Evolutionary conservation across 2,329 filamentous ascomycete species (phyloP), one percentile per base, ranked within the genome.

Genomic region (Claviceps sp.): DNA sequence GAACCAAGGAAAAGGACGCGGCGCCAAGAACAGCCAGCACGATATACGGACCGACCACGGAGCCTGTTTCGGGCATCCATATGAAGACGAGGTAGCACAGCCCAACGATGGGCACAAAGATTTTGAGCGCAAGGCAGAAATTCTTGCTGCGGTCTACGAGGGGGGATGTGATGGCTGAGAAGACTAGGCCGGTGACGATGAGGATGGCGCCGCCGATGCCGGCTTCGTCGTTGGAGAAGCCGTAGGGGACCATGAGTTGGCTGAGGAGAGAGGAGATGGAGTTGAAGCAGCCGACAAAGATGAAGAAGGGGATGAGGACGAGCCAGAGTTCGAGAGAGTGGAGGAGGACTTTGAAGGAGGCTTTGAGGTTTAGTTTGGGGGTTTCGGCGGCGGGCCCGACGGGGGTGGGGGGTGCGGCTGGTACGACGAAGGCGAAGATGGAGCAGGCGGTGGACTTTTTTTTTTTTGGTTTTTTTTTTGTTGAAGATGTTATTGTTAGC

Each of bases 221-320:
- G 22, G 91, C 87, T 52, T 95, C 77, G 57, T 85, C 84, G 64
- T 95, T 85, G 53, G 72, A 78, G 76, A 88, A 95, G 60, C 81
- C 86, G 69, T 96, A 91, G 0, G 93, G 93, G 40, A 79, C 73
- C 56, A 97, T 78, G 64, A 97, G 87, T 64, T 96, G 91, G 71
- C 91, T 95, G 9, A 97, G 76, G 1, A 97, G 79, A 1, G 86
- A 86, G 48, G 89, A 94, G 58, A 90, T 74, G 58, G 85, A 85
- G 75, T 97, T 97, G 81, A 98, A 98, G 71, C 93, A 84, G 60
- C 86, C 89, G 55, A 95, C 87, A 66, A 89, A 95, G 60, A 90
- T 68, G 57, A 79, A 71, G 69, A 91, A 97, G n/a, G 90, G 84
- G 54, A 90, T 61, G 55, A 90, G 72, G 57, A 96, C 69, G 56